A percentile compares a stretch with the other conserved stretches of the same genome.
phyloP scores from a whole-genome alignment of 2,329 filamentous ascomycete genomes.

The Chalaropsis ovoidea region DNA sequence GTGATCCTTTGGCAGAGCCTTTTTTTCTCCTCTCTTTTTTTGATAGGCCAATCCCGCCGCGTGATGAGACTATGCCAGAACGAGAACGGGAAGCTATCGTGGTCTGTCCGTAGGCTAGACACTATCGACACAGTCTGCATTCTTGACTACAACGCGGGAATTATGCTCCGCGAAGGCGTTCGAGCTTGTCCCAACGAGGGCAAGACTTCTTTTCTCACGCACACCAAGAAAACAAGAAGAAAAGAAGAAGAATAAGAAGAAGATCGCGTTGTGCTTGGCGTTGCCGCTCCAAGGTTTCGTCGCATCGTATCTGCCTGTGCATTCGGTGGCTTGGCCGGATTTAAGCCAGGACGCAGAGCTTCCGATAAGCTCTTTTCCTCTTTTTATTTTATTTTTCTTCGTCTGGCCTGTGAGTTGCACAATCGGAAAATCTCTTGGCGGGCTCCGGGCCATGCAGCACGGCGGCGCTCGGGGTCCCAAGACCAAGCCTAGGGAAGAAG shows the following conservation, averaged over 20 bases:
- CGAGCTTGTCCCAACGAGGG: background rate
- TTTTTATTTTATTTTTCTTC: too few relatives aligned
- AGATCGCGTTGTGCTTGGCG: background rate
- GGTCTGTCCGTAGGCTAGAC: background rate
- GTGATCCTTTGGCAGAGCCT: background rate
- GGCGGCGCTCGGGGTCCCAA: background rate
- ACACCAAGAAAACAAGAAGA: background rate
- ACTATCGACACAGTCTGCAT: background rate
- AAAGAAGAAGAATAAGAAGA: background rate
- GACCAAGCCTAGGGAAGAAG: background rate
- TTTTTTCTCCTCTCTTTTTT: background rate
- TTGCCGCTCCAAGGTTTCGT: too few relatives aligned
- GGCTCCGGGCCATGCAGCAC: background rate
- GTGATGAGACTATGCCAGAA: background rate
- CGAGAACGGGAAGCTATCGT: background rate
- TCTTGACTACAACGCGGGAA: slow-evolving; percentile 1
- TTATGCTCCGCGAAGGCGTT: background rate
- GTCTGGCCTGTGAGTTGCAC: too few relatives aligned
- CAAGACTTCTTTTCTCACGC: background rate
- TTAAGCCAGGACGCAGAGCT: background rate
- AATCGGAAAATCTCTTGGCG: background rate
- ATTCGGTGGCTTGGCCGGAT: background rate
- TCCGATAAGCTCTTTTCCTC: too few relatives aligned
- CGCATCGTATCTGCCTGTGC: background rate
- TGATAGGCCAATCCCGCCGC: background rate